phyloP scores from a whole-genome alignment of 345 rosid genomes.

The Gossypium raimondii region DNA sequence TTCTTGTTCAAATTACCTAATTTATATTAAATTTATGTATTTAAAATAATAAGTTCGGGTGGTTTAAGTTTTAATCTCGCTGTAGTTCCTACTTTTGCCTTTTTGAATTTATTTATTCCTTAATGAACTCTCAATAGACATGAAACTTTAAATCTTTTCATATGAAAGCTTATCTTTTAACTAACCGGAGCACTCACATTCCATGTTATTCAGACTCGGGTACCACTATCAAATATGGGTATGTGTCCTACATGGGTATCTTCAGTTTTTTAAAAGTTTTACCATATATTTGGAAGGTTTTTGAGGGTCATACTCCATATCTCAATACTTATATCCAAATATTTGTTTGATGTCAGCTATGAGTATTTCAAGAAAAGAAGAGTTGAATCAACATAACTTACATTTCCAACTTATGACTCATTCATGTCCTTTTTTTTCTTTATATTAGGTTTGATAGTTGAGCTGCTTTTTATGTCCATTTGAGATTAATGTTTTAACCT shows the following conservation, averaged over 20 bases:
- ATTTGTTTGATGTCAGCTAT: neutral
- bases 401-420: neutral
- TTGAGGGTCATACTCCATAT: neutral
- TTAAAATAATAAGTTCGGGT: neutral
- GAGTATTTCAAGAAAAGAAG: neutral
- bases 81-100: neutral
- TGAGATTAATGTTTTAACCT: neutral
- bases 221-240: too few relatives aligned
- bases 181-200: too few relatives aligned
- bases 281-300: neutral
- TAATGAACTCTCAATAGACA: neutral
- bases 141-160: neutral
- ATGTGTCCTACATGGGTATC: too few relatives aligned
- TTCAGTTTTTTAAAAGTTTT: neutral
- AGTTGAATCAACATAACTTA: neutral
- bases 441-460: constrained; percentile 1
- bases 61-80: neutral
- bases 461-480: neutral
- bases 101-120: neutral
- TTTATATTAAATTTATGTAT: neutral
- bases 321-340: neutral
- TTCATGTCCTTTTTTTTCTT: neutral
- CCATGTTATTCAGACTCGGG: too few relatives aligned
- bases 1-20: neutral
- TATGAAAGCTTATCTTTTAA: too few relatives aligned